Base-by-base conservation (phyloP, 371 early-diverging fungal species). In the Mortierella sp. region DNA sequence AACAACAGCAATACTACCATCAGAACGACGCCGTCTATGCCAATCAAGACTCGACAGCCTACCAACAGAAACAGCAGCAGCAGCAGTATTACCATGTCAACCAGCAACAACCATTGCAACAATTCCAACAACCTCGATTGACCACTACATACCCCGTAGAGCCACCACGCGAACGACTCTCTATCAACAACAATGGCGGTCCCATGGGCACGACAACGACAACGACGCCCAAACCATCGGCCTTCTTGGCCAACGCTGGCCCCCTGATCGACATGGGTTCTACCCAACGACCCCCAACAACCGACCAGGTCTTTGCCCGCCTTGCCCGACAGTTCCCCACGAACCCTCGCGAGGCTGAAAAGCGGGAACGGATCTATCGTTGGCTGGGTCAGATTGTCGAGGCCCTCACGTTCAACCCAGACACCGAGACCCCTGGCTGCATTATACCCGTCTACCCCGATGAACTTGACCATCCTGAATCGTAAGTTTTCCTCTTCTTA, bases 371-470 rank as follows among this genome's bases (percentile, higher is more conserved):
- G 1, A 74, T 81, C 34, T 70, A 61, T 55, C 65, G 64, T 40
- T 81, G 82, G 82, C 14, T 67, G 63, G 77, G 66, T 44, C 44
- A 72, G 1, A 50, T 76, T 11, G 65, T 66, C 16, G 69, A 53
- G 22, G 76, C 72, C 0, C 55, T 76, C 8, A 72, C 66, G 4
- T 72, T 80, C 24, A 76, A 80, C 65, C 76, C 80, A 8, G 70
- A 76, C 16, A 71, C 76, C 14, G 61, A 64, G 1, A 31, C 52
- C 7, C 80, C 70, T 40, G 80, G 76, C 4, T 76, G 76, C 70
- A 76, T 80, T 50, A 80, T 80, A 41, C 80, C 80, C 24, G 73
- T 80, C 22, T 40, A 37, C 0, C 80, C 80, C 14, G 80, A 80
- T 69, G 76, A 76, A 8, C 66, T 48, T 52, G 80, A 80, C 44